phyloP scores from a whole-genome alignment of 2,329 filamentous ascomycete genomes.

The Aspergillus oerlinghausenensis region DNA sequence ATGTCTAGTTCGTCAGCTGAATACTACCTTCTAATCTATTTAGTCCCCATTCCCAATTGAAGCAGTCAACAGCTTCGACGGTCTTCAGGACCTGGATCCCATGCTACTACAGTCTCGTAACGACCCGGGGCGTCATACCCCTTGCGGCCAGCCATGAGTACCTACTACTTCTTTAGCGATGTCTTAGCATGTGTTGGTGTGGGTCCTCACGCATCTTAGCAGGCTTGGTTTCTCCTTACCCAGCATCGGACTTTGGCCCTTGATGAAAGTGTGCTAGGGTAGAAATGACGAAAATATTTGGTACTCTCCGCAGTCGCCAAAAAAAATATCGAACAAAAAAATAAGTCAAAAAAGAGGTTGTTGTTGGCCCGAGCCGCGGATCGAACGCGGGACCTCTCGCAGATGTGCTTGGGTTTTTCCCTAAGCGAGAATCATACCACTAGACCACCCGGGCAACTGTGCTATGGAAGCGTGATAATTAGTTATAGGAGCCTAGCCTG shows the following conservation, averaged over 20 bases:
- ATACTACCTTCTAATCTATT: neutral
- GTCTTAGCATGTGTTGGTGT: neutral
- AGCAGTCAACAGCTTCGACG: neutral
- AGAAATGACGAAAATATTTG: neutral
- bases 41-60: neutral
- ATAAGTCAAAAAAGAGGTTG: neutral
- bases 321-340: neutral
- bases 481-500: neutral
- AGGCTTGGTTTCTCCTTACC: neutral
- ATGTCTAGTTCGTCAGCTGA: neutral
- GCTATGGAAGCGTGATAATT: neutral
- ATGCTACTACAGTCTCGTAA: neutral
- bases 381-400: constrained; percentile 21
- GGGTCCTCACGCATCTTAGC: neutral
- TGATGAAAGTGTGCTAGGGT: neutral
- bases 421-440: constrained; percentile 23
- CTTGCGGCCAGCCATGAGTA: neutral
- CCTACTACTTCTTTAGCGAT: neutral
- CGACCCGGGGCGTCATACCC: neutral
- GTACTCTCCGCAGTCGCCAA: neutral
- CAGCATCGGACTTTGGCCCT: neutral
- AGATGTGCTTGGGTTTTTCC: constrained; percentile 18
- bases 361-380: constrained; percentile 16
- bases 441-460: constrained; percentile 14
- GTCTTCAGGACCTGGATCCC: neutral